Evolutionary conservation across 208 protist genomes (phyloP).

Genomic region (Leishmania mexicana): DNA sequence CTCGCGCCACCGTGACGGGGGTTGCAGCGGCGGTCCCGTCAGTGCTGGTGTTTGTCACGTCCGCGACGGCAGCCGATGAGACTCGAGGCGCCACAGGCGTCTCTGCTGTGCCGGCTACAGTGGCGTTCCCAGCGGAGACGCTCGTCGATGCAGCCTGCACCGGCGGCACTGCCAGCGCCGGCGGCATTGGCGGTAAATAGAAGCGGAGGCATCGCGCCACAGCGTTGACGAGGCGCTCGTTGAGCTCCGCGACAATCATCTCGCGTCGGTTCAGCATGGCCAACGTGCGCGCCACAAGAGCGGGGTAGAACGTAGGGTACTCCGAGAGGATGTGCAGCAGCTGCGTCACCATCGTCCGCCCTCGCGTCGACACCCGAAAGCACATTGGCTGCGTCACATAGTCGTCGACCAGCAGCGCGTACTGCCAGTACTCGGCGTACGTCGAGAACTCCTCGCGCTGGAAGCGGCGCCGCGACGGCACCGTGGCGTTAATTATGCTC

Average conservation of each 20-base stretch:
- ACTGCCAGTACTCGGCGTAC: slow-evolving; percentile 77
- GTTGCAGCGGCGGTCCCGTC: not conserved
- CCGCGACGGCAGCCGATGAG: not conserved
- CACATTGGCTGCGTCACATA: slow-evolving; percentile 69
- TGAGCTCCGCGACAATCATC: slow-evolving; percentile 53
- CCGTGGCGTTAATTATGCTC: slow-evolving; percentile 45
- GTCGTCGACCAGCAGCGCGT: slow-evolving; percentile 71
- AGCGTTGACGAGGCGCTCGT: slow-evolving; percentile 51
- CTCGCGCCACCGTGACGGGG: not conserved
- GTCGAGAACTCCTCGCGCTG: slow-evolving; percentile 48
- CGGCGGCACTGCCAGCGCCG: slow-evolving; percentile 3
- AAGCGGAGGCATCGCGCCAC: slow-evolving; percentile 57
- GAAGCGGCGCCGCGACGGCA: slow-evolving; percentile 65
- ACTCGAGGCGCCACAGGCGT: not conserved
- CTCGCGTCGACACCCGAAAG: slow-evolving; percentile 27
- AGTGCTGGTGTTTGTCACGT: too few species aligned
- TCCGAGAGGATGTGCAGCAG: slow-evolving; percentile 60
- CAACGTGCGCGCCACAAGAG: slow-evolving; percentile 61
- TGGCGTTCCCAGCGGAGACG: not conserved
- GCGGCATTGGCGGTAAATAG: slow-evolving; percentile 42
- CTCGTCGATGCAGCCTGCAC: not conserved
- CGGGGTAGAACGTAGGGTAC: slow-evolving; percentile 71
- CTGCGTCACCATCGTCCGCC: slow-evolving; percentile 61
- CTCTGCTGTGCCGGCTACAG: not conserved
- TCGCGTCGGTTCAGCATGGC: slow-evolving; percentile 45